These are phyloP conservation scores for Fusarium sp. DNA, from an alignment of 2,329 filamentous ascomycete species.

Conservation along the genomic window DNA sequence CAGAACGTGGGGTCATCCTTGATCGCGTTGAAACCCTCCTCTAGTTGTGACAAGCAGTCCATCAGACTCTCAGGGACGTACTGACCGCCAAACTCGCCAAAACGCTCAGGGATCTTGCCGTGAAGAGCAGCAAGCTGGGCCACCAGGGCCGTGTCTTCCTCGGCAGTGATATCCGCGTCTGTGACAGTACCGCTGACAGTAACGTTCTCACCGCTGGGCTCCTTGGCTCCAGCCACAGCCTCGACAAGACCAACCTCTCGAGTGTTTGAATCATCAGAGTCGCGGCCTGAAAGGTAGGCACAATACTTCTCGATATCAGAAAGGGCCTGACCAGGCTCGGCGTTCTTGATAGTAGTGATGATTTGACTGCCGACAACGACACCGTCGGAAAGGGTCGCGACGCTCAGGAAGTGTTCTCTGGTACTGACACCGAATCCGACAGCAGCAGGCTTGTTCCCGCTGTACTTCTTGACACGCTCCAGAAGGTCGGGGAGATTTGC, in stretches of 20 bases:
- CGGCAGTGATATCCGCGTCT: constrained; percentile 72
- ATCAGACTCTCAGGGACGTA: constrained; percentile 98
- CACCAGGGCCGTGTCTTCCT: constrained; percentile 71
- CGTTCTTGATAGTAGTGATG: constrained; percentile 75
- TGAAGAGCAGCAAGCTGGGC: constrained; percentile 88
- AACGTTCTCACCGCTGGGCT: constrained; percentile 53
- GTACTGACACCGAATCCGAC: constrained; percentile 98
- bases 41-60: constrained; percentile 93
- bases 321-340: constrained; percentile 54
- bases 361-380: constrained; percentile 98
- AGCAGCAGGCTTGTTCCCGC: constrained; percentile 88
- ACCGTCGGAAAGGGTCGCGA: constrained; percentile 87
- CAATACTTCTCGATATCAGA: constrained; percentile 89
- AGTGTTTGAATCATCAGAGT: constrained; percentile 56
- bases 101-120: constrained; percentile 82
- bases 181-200: constrained; percentile 71
- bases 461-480: constrained; percentile 89
- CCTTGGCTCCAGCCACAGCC: constrained; percentile 68
- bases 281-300: constrained; percentile 70
- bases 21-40: constrained; percentile 89
- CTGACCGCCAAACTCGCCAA: constrained; percentile 96
- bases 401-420: constrained; percentile 88
- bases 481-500: constrained; percentile 84
- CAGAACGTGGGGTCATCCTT: constrained; percentile 92
- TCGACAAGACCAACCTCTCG: constrained; percentile 78